These are phyloP conservation scores for Bipolaris zeicola DNA, from an alignment of 2,329 filamentous ascomycete species.

Conservation along the genomic window DNA sequence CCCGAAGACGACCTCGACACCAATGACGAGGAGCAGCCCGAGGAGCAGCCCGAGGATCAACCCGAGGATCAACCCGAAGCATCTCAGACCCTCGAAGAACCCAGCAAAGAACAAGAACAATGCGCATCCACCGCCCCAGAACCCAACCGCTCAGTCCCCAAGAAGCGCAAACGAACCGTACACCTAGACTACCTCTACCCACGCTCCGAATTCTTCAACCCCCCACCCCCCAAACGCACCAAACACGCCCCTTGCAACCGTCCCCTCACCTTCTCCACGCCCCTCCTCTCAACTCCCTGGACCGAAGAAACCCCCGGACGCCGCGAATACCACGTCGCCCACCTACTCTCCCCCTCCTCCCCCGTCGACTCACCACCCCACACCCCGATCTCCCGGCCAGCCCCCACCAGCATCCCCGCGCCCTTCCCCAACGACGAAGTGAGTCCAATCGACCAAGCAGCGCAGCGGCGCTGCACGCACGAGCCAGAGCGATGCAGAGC, in stretches of 20 bases:
- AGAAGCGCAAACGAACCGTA: too few species aligned
- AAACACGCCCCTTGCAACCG: too few species aligned
- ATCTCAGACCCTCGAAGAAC: too few species aligned
- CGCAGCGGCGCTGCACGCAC: neutral
- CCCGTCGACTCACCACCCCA: constrained; percentile 13
- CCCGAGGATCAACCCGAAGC: neutral
- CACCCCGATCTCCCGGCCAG: neutral
- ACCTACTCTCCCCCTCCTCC: neutral
- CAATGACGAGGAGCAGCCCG: neutral
- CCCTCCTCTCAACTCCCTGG: neutral
- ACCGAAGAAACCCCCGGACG: constrained; percentile 10
- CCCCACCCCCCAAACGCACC: too few species aligned
- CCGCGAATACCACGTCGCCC: constrained; percentile 13
- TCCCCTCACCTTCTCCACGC: too few species aligned
- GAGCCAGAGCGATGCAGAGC: neutral
- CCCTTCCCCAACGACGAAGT: too few species aligned
- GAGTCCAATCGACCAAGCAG: too few species aligned
- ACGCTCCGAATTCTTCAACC: neutral
- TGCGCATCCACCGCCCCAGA: too few species aligned
- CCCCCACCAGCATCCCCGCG: neutral
- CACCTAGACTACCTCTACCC: neutral
- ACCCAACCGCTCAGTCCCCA: too few species aligned
- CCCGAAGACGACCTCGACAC: neutral
- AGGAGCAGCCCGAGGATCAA: neutral
- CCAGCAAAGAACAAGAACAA: too few species aligned